Evolutionary conservation across 2,329 filamentous ascomycete species (phyloP).

Genomic region (Coleophoma cylindrospora): DNA sequence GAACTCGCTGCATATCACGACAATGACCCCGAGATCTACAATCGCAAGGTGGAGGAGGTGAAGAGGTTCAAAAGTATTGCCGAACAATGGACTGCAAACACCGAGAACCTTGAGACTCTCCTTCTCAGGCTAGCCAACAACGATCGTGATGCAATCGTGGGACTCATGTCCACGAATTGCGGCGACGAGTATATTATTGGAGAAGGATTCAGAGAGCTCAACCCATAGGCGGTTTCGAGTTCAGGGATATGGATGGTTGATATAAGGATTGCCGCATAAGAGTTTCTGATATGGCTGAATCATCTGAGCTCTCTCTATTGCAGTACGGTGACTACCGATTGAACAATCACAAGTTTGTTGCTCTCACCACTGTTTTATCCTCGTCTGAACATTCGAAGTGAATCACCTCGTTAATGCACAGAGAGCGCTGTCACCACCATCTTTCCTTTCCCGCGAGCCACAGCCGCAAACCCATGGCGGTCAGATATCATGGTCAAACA

Average conservation of each 20-base stretch:
- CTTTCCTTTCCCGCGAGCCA: too few relatives aligned
- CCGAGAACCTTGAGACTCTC: constrained; percentile 23
- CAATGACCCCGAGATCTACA: constrained; percentile 23
- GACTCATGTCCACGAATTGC: constrained; percentile 33
- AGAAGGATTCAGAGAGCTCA: constrained; percentile 36
- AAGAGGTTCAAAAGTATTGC: constrained; percentile 21
- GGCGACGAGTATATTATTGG: constrained; percentile 43
- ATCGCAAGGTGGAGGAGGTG: constrained; percentile 21
- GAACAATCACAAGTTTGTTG: too few relatives aligned
- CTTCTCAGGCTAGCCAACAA: constrained; percentile 15
- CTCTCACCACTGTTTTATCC: too few relatives aligned
- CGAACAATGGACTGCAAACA: constrained; percentile 25
- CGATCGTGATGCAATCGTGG: constrained; percentile 29
- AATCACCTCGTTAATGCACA: too few relatives aligned
- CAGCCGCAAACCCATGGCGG: too few relatives aligned
- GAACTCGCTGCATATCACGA: constrained; percentile 24
- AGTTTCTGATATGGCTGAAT: neutral
- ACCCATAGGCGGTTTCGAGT: neutral
- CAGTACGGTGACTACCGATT: too few relatives aligned
- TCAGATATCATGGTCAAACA: too few relatives aligned
- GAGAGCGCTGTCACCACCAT: too few relatives aligned
- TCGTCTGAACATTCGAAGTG: too few relatives aligned
- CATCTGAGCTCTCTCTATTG: too few relatives aligned
- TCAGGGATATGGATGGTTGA: neutral
- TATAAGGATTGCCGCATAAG: neutral